Percentiles rank a stretch among this genome's conserved stretches.
Evolutionary conservation across 2,329 filamentous ascomycete species (phyloP).

Genomic region (Lachnellula subtilissima): DNA sequence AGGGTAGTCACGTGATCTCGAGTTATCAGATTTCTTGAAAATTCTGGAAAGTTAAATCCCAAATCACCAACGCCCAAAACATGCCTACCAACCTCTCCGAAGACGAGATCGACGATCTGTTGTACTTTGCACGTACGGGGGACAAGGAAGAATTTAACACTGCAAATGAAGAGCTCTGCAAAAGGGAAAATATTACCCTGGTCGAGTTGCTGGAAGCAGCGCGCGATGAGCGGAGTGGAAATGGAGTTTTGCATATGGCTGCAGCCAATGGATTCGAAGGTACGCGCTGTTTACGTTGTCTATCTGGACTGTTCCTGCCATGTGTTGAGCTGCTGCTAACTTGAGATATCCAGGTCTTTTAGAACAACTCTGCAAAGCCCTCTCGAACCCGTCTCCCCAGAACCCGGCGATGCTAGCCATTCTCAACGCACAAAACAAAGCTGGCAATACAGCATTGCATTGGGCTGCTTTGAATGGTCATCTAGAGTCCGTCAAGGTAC

Average conservation of each 20-base stretch:
- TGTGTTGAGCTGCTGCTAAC: not conserved
- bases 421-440: constrained; percentile 67
- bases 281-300: constrained; percentile 37
- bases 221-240: constrained; percentile 71
- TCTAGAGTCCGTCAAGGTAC: constrained; percentile 68
- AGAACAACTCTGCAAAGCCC: constrained; percentile 40
- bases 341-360: constrained; percentile 36
- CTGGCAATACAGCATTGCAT: constrained; percentile 87
- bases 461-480: constrained; percentile 93
- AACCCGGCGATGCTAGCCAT: constrained; percentile 38
- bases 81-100: constrained; percentile 50
- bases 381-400: constrained; percentile 31
- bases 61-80: not conserved
- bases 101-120: constrained; percentile 85
- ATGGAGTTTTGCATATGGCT: constrained; percentile 81
- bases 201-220: constrained; percentile 65
- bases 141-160: constrained; percentile 65
- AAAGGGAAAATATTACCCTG: constrained; percentile 53
- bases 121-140: constrained; percentile 78
- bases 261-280: constrained; percentile 83
- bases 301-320: not conserved
- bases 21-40: not conserved
- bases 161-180: constrained; percentile 53
- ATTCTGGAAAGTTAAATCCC: not conserved
- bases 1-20: not conserved